phyloP scores from a whole-genome alignment of 2,329 filamentous ascomycete genomes.

The Penicillium sp. region DNA sequence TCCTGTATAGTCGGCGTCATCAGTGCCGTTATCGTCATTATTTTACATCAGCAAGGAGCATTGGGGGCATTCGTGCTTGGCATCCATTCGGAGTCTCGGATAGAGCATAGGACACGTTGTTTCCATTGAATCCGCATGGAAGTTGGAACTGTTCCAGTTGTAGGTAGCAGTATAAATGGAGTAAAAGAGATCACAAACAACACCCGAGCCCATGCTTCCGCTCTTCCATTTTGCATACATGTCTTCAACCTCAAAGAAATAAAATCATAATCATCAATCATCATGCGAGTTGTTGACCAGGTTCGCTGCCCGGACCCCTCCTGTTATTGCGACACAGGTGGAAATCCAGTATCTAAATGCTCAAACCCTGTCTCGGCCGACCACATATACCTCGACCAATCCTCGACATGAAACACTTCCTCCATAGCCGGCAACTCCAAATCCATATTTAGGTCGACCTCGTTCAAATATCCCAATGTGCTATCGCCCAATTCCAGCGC shows the following conservation, averaged over 20 bases:
- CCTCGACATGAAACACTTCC: slow-evolving; percentile 24
- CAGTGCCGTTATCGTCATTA: slow-evolving; percentile 14
- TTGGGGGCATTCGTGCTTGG: slow-evolving; percentile 15
- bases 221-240: neutral
- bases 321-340: slow-evolving; percentile 21
- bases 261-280: slow-evolving; percentile 20
- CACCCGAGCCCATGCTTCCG: neutral
- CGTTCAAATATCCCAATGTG: slow-evolving; percentile 16
- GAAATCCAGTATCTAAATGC: slow-evolving; percentile 25
- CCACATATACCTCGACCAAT: slow-evolving; percentile 30
- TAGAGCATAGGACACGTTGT: slow-evolving; percentile 8
- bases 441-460: slow-evolving; percentile 23
- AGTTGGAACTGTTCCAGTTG: neutral
- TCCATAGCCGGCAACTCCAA: slow-evolving; percentile 19
- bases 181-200: neutral
- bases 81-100: slow-evolving; percentile 13
- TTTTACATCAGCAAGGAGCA: slow-evolving; percentile 25
- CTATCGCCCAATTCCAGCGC: slow-evolving; percentile 14
- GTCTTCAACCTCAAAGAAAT: neutral
- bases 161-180: neutral
- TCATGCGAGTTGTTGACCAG: slow-evolving; percentile 5
- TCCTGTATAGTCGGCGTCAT: slow-evolving; percentile 10
- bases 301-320: slow-evolving; percentile 11
- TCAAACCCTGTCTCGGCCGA: slow-evolving; percentile 27
- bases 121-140: neutral